Conservation (phyloP, 1,139 yeast species). For the Pichia sp. region DNA sequence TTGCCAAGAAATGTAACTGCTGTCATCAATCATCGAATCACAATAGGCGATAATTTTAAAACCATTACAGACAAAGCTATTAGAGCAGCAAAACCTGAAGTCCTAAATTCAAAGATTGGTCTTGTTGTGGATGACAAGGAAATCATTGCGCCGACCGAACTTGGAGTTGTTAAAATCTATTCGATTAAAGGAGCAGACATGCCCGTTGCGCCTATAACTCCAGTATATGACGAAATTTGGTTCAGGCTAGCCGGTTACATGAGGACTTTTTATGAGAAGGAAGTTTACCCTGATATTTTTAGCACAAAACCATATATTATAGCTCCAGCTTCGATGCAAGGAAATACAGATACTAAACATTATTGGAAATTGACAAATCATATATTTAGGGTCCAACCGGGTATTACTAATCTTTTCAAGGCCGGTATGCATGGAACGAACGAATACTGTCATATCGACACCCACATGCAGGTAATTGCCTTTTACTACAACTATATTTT, state of each 20-base stretch:
- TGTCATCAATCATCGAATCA: slow-evolving; percentile 41
- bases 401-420: slow-evolving; percentile 20
- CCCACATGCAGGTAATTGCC: slow-evolving; percentile 50
- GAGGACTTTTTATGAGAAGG: slow-evolving; percentile 39
- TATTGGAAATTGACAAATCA: slow-evolving; percentile 67
- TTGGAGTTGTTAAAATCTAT: slow-evolving; percentile 40
- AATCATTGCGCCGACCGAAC: slow-evolving; percentile 25
- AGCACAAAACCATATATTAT: slow-evolving; percentile 33
- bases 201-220: slow-evolving; percentile 37
- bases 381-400: slow-evolving; percentile 54
- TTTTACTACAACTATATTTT: slow-evolving; percentile 33
- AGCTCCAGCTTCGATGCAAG: slow-evolving; percentile 64
- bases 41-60: slow-evolving; percentile 32
- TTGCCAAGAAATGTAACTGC: slow-evolving; percentile 43
- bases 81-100: slow-evolving; percentile 31
- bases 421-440: slow-evolving; percentile 46
- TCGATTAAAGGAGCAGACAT: slow-evolving; percentile 8
- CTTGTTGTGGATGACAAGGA: slow-evolving; percentile 29
- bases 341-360: slow-evolving; percentile 75
- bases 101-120: slow-evolving; percentile 40
- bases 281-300: slow-evolving; percentile 34
- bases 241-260: slow-evolving; percentile 35
- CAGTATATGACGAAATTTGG: slow-evolving; percentile 34
- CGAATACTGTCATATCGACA: slow-evolving; percentile 42
- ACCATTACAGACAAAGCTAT: slow-evolving; percentile 20